Evolutionary conservation across 1,284 basidiomycete species (phyloP).

Genomic region (Ceratobasidium sp.): DNA sequence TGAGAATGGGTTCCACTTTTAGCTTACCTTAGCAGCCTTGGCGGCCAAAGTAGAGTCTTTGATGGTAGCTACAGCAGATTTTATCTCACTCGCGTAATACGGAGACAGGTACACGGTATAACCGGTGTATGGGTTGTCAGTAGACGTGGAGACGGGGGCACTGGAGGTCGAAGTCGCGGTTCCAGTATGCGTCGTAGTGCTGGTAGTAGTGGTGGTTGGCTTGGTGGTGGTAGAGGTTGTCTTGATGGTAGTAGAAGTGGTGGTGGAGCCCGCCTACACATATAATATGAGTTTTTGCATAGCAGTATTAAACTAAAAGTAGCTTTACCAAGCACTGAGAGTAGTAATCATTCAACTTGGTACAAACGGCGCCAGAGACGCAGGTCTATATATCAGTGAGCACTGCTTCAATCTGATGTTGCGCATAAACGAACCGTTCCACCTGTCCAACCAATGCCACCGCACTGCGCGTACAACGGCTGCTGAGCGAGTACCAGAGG

Average conservation of each 20-base stretch:
- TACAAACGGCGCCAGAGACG: constrained; percentile 52
- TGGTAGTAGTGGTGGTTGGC: constrained; percentile 15
- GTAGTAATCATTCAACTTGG: constrained; percentile 62
- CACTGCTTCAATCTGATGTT: neutral
- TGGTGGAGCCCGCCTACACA: constrained; percentile 50
- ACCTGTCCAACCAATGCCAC: constrained; percentile 15
- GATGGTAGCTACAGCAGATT: constrained; percentile 34
- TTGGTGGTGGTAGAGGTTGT: constrained; percentile 20
- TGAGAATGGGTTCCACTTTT: neutral
- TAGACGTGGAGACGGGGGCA: constrained; percentile 11
- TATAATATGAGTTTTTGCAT: neutral
- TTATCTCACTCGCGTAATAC: constrained; percentile 43
- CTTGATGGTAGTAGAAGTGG: constrained; percentile 49
- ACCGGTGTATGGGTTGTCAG: constrained; percentile 43
- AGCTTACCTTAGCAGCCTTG: constrained; percentile 37
- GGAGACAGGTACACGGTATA: constrained; percentile 41
- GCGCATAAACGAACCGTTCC: neutral
- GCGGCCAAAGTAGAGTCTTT: constrained; percentile 29
- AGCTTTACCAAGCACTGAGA: constrained; percentile 63
- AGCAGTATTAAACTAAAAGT: too few species aligned
- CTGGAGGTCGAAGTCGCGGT: constrained; percentile 7
- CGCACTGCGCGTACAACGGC: constrained; percentile 19
- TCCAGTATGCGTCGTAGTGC: neutral
- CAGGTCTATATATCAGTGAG: constrained; percentile 8
- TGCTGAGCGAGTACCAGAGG: constrained; percentile 16